These are phyloP conservation scores for Lathyrus tuberosus DNA, from an alignment of 306 rosid genomes.

Conservation along the genomic window DNA sequence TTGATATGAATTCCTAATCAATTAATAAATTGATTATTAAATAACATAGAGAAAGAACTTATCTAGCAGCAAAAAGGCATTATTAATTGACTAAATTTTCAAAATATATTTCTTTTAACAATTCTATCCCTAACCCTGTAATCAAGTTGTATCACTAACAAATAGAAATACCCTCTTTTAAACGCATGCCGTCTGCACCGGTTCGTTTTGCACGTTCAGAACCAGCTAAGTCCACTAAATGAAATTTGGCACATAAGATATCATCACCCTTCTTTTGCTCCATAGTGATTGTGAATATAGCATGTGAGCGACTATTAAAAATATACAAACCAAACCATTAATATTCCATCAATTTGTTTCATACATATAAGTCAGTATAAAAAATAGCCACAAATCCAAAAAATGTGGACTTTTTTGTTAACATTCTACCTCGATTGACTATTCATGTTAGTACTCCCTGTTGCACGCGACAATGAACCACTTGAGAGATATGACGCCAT, in stretches of 20 bases:
- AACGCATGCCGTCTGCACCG: slow-evolving; percentile 93
- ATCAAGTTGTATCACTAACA: slow-evolving; percentile 1
- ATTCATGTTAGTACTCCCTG: slow-evolving; percentile 93
- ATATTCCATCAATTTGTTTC: slow-evolving; percentile 35
- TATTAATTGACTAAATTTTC: background rate
- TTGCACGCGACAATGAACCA: slow-evolving; percentile 82
- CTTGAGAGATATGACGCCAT: slow-evolving; percentile 74
- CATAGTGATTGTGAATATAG: slow-evolving; percentile 89
- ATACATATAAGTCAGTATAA: slow-evolving; percentile 2
- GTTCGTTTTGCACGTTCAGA: slow-evolving; percentile 96
- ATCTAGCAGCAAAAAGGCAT: slow-evolving; percentile 22
- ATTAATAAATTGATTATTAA: slow-evolving; percentile 23
- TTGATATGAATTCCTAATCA: slow-evolving; percentile 90
- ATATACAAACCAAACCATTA: slow-evolving; percentile 7
- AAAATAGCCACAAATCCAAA: slow-evolving; percentile 13
- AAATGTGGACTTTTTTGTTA: background rate
- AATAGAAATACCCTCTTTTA: slow-evolving; percentile 80
- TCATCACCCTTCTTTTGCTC: slow-evolving; percentile 96
- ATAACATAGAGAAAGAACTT: slow-evolving; percentile 16
- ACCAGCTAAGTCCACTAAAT: slow-evolving; percentile 95
- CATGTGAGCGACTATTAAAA: slow-evolving; percentile 87
- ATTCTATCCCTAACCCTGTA: background rate
- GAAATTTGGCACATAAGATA: slow-evolving; percentile 83
- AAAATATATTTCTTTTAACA: background rate
- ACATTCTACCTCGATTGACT: slow-evolving; percentile 82